These are phyloP conservation scores for Niveomyces coronatus DNA, from an alignment of 2,329 filamentous ascomycete species.

Conservation along the genomic window DNA sequence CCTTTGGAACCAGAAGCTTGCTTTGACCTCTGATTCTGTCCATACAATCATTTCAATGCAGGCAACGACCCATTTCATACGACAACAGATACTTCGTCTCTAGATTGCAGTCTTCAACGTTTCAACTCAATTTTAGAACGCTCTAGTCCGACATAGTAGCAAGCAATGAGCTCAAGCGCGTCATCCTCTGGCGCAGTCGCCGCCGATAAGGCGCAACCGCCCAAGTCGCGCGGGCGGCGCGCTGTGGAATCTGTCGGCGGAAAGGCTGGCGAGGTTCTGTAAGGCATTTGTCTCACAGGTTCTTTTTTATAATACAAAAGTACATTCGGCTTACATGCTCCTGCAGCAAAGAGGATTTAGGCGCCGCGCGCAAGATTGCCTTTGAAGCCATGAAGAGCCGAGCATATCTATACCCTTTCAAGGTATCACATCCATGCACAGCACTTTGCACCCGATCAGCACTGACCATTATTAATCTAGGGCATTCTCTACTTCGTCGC, in stretches of 20 bases:
- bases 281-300: not conserved
- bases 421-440: conserved; percentile 26
- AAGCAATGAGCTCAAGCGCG: conserved; percentile 3
- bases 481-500: conserved; percentile 50
- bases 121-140: too few species aligned
- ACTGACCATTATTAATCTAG: conserved; percentile 20
- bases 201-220: conserved; percentile 1
- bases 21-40: too few species aligned
- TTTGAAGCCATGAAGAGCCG: conserved; percentile 62
- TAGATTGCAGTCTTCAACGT: too few species aligned
- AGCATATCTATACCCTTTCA: conserved; percentile 80
- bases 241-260: conserved; percentile 5
- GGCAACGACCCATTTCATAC: too few species aligned
- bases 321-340: conserved; percentile 2
- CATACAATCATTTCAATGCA: too few species aligned
- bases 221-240: conserved; percentile 7
- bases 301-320: not conserved
- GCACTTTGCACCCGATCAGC: not conserved
- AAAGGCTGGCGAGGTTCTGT: conserved; percentile 9
- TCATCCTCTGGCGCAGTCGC: conserved; percentile 2
- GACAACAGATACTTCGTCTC: too few species aligned
- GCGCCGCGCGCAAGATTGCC: conserved; percentile 52
- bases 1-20: not conserved
- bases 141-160: too few species aligned
- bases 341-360: conserved; percentile 57